phyloP scores from a whole-genome alignment of 1,139 yeast species.

The Spencermartinsiella ligniputridi region DNA sequence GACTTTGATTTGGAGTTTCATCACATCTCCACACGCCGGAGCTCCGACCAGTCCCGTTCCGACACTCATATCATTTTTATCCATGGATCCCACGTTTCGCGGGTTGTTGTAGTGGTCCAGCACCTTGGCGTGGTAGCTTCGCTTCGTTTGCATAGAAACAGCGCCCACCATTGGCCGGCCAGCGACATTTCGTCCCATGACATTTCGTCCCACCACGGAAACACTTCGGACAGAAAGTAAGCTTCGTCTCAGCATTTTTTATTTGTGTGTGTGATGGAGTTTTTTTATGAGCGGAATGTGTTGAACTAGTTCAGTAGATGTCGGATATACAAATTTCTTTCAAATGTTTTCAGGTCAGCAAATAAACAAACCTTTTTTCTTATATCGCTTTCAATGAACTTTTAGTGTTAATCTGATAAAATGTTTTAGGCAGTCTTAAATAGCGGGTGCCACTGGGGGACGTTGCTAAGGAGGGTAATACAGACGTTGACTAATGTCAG shows the following conservation, averaged over 20 bases:
- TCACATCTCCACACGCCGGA: slow-evolving; percentile 99
- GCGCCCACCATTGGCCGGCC: slow-evolving; percentile 2
- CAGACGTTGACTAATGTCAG: too few relatives aligned
- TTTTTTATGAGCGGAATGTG: not conserved
- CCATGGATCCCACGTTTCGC: slow-evolving; percentile 90
- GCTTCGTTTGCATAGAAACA: not conserved
- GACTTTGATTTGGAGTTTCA: slow-evolving; percentile 94
- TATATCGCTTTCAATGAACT: not conserved
- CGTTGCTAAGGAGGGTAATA: not conserved
- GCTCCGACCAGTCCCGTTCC: slow-evolving; percentile 98
- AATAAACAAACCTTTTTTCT: not conserved
- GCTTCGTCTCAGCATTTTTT: slow-evolving; percentile 1
- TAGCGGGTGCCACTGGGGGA: not conserved
- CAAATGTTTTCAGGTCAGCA: too few relatives aligned
- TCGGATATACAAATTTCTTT: too few relatives aligned
- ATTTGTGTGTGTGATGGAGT: too few relatives aligned
- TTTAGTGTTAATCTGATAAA: not conserved
- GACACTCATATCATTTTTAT: slow-evolving; percentile 70
- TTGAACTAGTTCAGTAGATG: too few relatives aligned
- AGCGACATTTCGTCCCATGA: too few relatives aligned
- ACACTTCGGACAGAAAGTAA: too few relatives aligned
- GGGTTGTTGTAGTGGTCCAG: slow-evolving; percentile 96
- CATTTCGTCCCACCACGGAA: too few relatives aligned
- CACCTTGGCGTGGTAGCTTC: slow-evolving; percentile 35
- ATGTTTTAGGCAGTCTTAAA: not conserved